Base-by-base conservation (phyloP, 768 basidiomycete genomes). In the Termitomyces sp. region DNA sequence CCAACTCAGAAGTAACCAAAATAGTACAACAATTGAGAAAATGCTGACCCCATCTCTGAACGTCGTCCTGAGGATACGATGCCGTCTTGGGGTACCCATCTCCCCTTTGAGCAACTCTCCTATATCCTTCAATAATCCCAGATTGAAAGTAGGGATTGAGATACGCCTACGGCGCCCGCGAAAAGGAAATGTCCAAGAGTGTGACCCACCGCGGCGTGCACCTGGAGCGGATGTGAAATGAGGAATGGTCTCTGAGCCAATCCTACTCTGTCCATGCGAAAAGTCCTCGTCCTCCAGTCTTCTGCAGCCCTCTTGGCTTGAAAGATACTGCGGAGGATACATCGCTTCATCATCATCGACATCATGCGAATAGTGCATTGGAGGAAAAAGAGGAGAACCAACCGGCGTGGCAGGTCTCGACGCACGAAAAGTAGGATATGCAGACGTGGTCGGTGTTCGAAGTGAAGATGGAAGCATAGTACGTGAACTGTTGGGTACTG, bases 101-200 rank as follows among this genome's bases (percentile, higher is more conserved):
- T 58, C 58, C 27, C 57, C 53, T 27, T 57, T 58, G 36, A 64
- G 44, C 26, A 62, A 46, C 16, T 61, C 56, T 8, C 51, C 37
- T 29, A 67, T 20, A 39, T 62, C 63, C 41, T 51, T 57, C 65
- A 73, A 26, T 16, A 55, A 37, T 31, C 37, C 48, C 54, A 50
- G 42, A 52, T 52, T 55, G 39, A 60, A 72, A 60, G 63, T 60
- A 46, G 84, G 83, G 29, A 76, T 55, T 5, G 71, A 68, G 14
- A 87, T 20, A 18, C 82, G 79, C 59, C 85, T 76, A 18, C 82
- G 73, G 29, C 82, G 75, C 0, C 84, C 84, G 27, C 74, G 66
- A 54, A 86, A 74, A 24, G 76, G 74, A 64, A 88, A 87, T 18
- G 79, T 74, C 76, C 79, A 81, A 20, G 78, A 75, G 74, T 77